Evolutionary conservation across 331 rosid genomes (phyloP).

Genomic region (Saraca asoca): DNA sequence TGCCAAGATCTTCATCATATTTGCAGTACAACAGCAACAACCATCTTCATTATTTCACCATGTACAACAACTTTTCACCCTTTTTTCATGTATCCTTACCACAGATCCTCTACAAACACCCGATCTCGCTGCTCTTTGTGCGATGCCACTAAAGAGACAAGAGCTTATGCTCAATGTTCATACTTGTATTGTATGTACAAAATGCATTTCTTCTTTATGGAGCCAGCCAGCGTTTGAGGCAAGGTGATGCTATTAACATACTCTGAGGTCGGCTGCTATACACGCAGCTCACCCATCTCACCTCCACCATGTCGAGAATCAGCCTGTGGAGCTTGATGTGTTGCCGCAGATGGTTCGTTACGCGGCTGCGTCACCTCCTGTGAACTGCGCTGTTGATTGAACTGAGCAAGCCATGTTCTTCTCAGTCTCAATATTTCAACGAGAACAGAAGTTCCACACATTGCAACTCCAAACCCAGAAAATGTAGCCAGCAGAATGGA

Average conservation of each 20-base stretch:
- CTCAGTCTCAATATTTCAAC: conserved; percentile 51
- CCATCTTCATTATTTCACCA: no score
- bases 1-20: no score
- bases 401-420: conserved; percentile 37
- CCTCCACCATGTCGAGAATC: conserved; percentile 41
- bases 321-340: conserved; percentile 30
- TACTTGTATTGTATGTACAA: conserved; percentile 18
- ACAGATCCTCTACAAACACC: no score
- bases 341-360: conserved; percentile 38
- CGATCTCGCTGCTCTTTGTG: no score
- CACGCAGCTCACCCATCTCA: conserved; percentile 31
- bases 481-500: conserved; percentile 68
- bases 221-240: neutral
- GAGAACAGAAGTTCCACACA: conserved; percentile 57
- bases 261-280: conserved; percentile 26
- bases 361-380: conserved; percentile 27
- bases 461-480: conserved; percentile 67
- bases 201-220: neutral
- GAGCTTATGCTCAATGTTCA: conserved; percentile 10
- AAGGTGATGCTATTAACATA: neutral
- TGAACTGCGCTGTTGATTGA: conserved; percentile 40
- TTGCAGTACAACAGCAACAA: no score
- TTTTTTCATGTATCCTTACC: no score
- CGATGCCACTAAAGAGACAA: conserved; percentile 20
- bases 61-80: no score